phyloP scores from a whole-genome alignment of 2,329 filamentous ascomycete species.

The Fusarium duplospermum region DNA sequence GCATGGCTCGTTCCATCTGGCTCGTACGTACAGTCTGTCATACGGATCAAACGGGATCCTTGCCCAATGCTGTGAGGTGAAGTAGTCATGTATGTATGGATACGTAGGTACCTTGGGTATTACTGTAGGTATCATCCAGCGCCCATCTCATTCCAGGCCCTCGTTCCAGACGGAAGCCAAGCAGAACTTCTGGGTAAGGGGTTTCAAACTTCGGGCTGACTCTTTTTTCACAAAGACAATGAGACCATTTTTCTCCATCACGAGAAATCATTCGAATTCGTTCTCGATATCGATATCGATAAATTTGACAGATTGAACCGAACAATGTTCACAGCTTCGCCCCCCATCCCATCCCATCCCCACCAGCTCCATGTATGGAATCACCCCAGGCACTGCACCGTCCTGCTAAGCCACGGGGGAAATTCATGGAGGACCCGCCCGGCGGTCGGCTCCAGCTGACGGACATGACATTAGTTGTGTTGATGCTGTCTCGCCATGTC shows the following conservation, averaged over 20 bases:
- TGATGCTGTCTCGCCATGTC: neutral
- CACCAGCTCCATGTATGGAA: slow-evolving; percentile 4
- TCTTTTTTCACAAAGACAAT: slow-evolving; percentile 11
- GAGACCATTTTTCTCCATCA: slow-evolving; percentile 7
- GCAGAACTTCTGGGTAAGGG: slow-evolving; percentile 27
- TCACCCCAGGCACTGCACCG: slow-evolving; percentile 27
- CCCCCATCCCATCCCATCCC: neutral
- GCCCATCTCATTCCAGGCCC: slow-evolving; percentile 23
- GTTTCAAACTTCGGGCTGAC: slow-evolving; percentile 10
- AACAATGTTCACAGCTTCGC: neutral
- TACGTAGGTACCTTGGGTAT: neutral
- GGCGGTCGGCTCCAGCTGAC: neutral
- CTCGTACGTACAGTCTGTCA: neutral
- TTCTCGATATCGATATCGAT: neutral
- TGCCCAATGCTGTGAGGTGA: slow-evolving; percentile 1
- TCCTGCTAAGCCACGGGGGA: slow-evolving; percentile 33
- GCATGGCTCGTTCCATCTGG: slow-evolving; percentile 2
- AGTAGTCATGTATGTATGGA: neutral
- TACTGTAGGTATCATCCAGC: slow-evolving; percentile 9
- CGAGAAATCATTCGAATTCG: neutral
- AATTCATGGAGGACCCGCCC: slow-evolving; percentile 18
- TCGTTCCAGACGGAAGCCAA: slow-evolving; percentile 25
- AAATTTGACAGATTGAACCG: neutral
- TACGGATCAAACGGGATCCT: slow-evolving; percentile 8
- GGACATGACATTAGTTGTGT: neutral